Base-by-base conservation (phyloP, 2,329 filamentous ascomycete species). In the Blastomyces emzantsi region DNA sequence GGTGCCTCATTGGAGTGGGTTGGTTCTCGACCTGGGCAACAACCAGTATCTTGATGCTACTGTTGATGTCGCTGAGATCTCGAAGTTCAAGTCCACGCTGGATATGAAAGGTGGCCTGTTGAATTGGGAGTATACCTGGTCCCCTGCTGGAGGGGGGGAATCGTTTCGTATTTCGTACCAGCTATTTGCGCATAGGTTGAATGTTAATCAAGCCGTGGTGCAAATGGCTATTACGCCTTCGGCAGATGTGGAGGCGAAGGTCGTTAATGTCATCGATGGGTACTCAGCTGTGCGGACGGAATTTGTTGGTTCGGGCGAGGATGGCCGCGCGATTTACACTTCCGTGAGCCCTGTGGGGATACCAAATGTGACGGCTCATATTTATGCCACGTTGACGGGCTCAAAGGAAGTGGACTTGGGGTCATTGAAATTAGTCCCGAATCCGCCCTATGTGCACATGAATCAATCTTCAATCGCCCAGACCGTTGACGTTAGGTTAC, bases 181-280 rank as follows among this genome's bases (percentile, higher is more conserved):
- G n/a, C 78, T 90, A 66, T 85, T 89, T 67, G 81, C 85, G 13
- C 82, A 88, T 74, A 87, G 87, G 72, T 74, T 87, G 59, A 74
- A 83, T 62, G 77, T 87, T 68, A 88, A 86, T 66, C 81, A 85
- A 64, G 86, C 82, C 1, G 81, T 83, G 25, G 81, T 90, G 2
- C 81, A 83, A 64, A 72, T 89, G 66, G 81, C 82, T 30, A 80
- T 90, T 22, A 83, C 81, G 1, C 74, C 87, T 1, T 80, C 79
- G 0, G 72, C 71, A 8, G 80, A 85, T 69, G 70, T 78, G 2
- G 80, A 85, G 62, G 83, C 82, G 2, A 85, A 82, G 0, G 78
- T 90, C 2, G 85, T 84, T 15, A 89, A 90, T 72, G 77, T 90
- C 0, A 71, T 90, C 4, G 86, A 90, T 67, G 88, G 88, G 0